Evolutionary conservation across 2,329 filamentous ascomycete genomes (phyloP).

Genomic region (Ophiostoma australiae): DNA sequence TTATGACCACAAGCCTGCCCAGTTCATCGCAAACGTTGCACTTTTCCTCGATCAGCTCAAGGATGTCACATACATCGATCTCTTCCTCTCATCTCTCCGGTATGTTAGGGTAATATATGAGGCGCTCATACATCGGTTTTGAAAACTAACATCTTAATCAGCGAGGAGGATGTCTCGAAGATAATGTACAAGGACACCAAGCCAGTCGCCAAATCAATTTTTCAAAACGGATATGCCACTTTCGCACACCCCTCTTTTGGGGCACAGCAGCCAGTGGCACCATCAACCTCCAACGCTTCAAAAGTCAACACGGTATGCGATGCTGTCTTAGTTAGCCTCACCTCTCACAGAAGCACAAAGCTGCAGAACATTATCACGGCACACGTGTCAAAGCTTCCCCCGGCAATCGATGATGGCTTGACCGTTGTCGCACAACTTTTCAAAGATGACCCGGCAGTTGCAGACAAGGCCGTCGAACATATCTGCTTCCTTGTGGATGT

Average conservation of each 20-base stretch:
- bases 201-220: background rate
- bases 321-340: slow-evolving; percentile 67
- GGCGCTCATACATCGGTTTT: background rate
- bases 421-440: slow-evolving; percentile 70
- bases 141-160: slow-evolving; percentile 31
- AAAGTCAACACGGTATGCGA: slow-evolving; percentile 91
- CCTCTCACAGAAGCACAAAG: slow-evolving; percentile 56
- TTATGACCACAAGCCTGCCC: slow-evolving; percentile 82
- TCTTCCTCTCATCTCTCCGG: slow-evolving; percentile 84
- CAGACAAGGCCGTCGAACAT: slow-evolving; percentile 87
- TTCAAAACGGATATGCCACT: background rate
- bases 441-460: slow-evolving; percentile 62
- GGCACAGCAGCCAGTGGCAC: background rate
- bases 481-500: slow-evolving; percentile 97
- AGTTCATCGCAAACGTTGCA: slow-evolving; percentile 72
- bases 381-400: slow-evolving; percentile 87
- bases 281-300: slow-evolving; percentile 30
- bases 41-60: slow-evolving; percentile 80
- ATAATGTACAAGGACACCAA: slow-evolving; percentile 86
- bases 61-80: slow-evolving; percentile 75
- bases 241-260: slow-evolving; percentile 11
- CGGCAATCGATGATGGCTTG: slow-evolving; percentile 82
- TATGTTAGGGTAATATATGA: slow-evolving; percentile 37
- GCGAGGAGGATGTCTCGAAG: slow-evolving; percentile 86
- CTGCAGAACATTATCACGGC: slow-evolving; percentile 92